A percentile compares a stretch with the other conserved stretches of the same genome.
Conservation (phyloP, 768 basidiomycete species). For the Mycena indigotica region DNA sequence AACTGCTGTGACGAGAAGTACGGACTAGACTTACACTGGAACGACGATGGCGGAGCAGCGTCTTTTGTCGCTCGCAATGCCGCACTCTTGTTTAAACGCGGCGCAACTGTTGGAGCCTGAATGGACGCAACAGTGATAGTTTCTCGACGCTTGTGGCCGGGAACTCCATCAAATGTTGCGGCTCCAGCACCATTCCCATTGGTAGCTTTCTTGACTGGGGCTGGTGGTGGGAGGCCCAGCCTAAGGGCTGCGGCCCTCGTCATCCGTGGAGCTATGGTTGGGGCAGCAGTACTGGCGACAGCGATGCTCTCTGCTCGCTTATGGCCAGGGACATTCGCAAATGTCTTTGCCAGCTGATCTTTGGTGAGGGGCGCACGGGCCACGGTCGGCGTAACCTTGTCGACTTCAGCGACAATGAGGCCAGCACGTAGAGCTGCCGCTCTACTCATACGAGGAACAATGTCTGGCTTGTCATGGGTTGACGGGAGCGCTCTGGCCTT, state of each 20-base stretch:
- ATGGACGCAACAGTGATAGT: constrained; percentile 71
- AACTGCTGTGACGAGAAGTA: constrained; percentile 6
- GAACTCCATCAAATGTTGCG: constrained; percentile 74
- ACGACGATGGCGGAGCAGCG: constrained; percentile 63
- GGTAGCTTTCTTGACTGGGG: constrained; percentile 43
- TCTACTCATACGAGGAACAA: constrained; percentile 75
- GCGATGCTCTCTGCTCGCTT: constrained; percentile 67
- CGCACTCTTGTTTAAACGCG: constrained; percentile 80
- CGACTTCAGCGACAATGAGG: constrained; percentile 46
- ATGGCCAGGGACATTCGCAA: constrained; percentile 81
- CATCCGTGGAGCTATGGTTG: constrained; percentile 71
- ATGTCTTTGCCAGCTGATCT: constrained; percentile 63
- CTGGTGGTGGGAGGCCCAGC: constrained; percentile 52
- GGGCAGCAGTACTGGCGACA: constrained; percentile 77
- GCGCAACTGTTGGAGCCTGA: constrained; percentile 64
- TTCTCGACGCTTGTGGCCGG: constrained; percentile 82
- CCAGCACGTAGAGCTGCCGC: constrained; percentile 77
- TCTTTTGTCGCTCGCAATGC: constrained; percentile 66
- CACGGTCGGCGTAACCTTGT: constrained; percentile 41
- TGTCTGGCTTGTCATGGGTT: constrained; percentile 63
- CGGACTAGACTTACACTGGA: constrained; percentile 60
- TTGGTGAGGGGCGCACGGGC: constrained; percentile 61
- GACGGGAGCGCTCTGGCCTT: constrained; percentile 68
- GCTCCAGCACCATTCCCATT: constrained; percentile 37
- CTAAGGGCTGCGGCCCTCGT: constrained; percentile 74